These are phyloP conservation scores for Suillus hirtellus DNA, from an alignment of 768 basidiomycete genomes.

Conservation along the genomic window DNA sequence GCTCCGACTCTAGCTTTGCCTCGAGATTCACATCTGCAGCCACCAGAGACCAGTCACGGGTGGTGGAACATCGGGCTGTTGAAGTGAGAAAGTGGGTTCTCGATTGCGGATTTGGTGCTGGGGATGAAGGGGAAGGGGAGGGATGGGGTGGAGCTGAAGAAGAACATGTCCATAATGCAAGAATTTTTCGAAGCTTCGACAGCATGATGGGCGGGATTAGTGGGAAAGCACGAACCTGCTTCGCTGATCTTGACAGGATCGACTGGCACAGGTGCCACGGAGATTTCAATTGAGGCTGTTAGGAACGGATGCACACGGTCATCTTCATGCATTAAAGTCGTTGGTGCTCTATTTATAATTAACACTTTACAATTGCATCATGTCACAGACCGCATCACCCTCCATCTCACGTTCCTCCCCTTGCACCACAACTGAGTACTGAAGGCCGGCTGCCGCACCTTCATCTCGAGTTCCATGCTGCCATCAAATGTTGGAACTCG, in stretches of 20 bases:
- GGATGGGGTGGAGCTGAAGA: slow-evolving; percentile 46
- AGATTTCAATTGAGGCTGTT: slow-evolving; percentile 46
- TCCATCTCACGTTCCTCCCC: slow-evolving; percentile 37
- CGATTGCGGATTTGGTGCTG: slow-evolving; percentile 77
- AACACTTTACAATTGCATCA: neutral
- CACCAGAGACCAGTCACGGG: slow-evolving; percentile 24
- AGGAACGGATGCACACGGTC: slow-evolving; percentile 32
- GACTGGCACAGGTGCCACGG: slow-evolving; percentile 72
- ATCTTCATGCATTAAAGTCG: slow-evolving; percentile 1
- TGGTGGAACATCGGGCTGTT: slow-evolving; percentile 62
- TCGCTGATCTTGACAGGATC: slow-evolving; percentile 62
- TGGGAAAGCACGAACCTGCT: slow-evolving; percentile 22
- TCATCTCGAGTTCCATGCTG: too few relatives aligned
- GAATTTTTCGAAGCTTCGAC: slow-evolving; percentile 85
- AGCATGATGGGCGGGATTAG: slow-evolving; percentile 68
- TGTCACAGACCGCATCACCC: slow-evolving; percentile 32
- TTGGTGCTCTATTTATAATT: neutral
- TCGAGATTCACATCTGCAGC: slow-evolving; percentile 9
- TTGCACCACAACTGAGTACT: slow-evolving; percentile 17
- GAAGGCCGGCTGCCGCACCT: too few relatives aligned
- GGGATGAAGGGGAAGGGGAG: slow-evolving; percentile 18
- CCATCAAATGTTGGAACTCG: too few relatives aligned
- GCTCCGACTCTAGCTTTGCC: slow-evolving; percentile 30
- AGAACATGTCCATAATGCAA: slow-evolving; percentile 49
- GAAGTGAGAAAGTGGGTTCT: slow-evolving; percentile 76